These are phyloP conservation scores for Rostrohypoxylon terebratum DNA, from an alignment of 495 filamentous ascomycete genomes.

Conservation along the genomic window DNA sequence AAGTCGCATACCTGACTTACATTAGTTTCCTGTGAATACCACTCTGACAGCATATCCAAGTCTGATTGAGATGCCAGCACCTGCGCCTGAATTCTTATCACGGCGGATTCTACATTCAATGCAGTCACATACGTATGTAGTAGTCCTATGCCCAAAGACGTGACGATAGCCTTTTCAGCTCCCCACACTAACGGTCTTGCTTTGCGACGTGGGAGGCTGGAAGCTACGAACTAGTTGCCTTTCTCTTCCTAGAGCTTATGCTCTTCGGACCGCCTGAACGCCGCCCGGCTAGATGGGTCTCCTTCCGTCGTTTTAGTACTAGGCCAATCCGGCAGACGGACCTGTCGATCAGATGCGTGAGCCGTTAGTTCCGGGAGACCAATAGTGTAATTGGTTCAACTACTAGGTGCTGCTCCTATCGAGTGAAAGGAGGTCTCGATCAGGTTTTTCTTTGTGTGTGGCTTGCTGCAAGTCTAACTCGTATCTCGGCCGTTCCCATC, in stretches of 20 bases:
- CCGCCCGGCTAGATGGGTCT: slow-evolving; percentile 30
- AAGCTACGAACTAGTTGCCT: slow-evolving; percentile 18
- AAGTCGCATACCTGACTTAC: slow-evolving; percentile 1
- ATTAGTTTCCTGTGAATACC: slow-evolving; percentile 13
- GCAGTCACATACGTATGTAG: neutral
- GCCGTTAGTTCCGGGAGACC: slow-evolving; percentile 36
- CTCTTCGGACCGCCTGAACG: slow-evolving; percentile 25
- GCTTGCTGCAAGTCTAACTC: slow-evolving; percentile 34
- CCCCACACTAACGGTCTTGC: slow-evolving; percentile 19
- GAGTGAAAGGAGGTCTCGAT: slow-evolving; percentile 10
- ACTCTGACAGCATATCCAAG: slow-evolving; percentile 19
- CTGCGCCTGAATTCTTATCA: slow-evolving; percentile 10
- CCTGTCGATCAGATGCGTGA: slow-evolving; percentile 44
- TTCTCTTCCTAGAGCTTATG: slow-evolving; percentile 5
- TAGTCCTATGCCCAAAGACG: slow-evolving; percentile 7
- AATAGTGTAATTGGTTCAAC: slow-evolving; percentile 24
- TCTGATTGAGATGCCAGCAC: neutral
- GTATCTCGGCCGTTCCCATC: slow-evolving; percentile 30
- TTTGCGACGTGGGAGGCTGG: slow-evolving; percentile 23
- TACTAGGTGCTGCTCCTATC: slow-evolving; percentile 12
- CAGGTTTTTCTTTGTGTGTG: slow-evolving; percentile 36
- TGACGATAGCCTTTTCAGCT: slow-evolving; percentile 38
- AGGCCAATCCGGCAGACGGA: slow-evolving; percentile 38
- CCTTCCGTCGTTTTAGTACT: slow-evolving; percentile 21
- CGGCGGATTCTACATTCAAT: neutral